Base-by-base conservation (phyloP, 1,139 yeast genomes). In the Saccharomyces hybrid region DNA sequence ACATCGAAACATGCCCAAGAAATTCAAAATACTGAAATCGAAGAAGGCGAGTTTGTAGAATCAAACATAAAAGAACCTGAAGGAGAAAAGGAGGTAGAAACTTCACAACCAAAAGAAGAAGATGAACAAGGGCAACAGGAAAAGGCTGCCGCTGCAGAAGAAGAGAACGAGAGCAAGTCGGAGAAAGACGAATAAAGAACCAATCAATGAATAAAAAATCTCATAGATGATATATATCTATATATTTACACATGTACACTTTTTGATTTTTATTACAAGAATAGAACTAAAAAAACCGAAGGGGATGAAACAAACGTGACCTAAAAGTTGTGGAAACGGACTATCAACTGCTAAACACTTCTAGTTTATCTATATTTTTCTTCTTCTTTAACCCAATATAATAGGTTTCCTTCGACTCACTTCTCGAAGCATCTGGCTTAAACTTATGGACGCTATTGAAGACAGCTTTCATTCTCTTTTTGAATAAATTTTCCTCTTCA, bases 321-420 rank as follows among this genome's bases (percentile, higher is more conserved):
- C 7, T 34, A 4, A 6, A 34, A n/a, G 3, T 27, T n/a, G 44
- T 26, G 42, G 28, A 44, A 9, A 41, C 8, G 27, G n/a, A 19
- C 16, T 6, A 47, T 44, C 31, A 54, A 8, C 27, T 24, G 11
- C 60, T 59, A 63, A 80, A 84, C 2, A 82, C 81, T 12, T 68
- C 66, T 16, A 73, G 53, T 58, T 80, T 79, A 56, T 83, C 83
- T 5, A 79, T 74, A 11, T 65, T 60, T 44, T 74, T 74, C 32
- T 68, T 73, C 64, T 81, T 83, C 9, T 75, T 74, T 38, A 74
- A 67, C 50, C 91, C 88, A 2, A 93, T 78, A 64, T 88, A 84
- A 67, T 86, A 89, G 57, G 83, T 72, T 66, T 90, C 97, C 49
- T 77, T 78, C 1, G 87, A 82, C 59, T 80, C 87, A 11, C 72